phyloP scores from a whole-genome alignment of 2,329 filamentous ascomycete genomes.

The Metarhizium humberi region DNA sequence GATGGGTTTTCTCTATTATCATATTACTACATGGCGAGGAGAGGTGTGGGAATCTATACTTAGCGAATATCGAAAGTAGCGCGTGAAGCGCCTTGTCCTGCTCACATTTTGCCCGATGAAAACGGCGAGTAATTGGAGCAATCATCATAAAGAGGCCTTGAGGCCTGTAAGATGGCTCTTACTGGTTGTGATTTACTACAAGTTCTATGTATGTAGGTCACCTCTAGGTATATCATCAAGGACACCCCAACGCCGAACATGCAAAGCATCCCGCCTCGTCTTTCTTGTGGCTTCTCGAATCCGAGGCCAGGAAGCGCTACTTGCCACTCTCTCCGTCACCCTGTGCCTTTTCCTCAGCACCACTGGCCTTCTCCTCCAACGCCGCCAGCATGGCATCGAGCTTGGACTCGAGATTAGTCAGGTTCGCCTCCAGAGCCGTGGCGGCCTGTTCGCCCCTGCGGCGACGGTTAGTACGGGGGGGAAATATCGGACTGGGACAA shows the following conservation, averaged over 20 bases:
- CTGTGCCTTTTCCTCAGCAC: background rate
- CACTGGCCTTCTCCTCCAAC: conserved; percentile 24
- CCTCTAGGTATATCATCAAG: too few species aligned
- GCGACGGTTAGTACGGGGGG: background rate
- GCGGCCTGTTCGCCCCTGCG: conserved; percentile 46
- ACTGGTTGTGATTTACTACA: too few species aligned
- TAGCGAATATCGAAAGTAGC: conserved; percentile 2
- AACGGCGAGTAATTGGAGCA: background rate
- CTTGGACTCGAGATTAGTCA: conserved; percentile 42
- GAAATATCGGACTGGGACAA: too few species aligned
- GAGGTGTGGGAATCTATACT: background rate
- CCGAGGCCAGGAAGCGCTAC: background rate
- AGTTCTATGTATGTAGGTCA: too few species aligned
- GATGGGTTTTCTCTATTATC: background rate
- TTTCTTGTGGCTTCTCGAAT: background rate
- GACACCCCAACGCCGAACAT: too few species aligned
- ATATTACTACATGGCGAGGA: background rate
- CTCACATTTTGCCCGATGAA: background rate
- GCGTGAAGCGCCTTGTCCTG: background rate
- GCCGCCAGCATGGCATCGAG: conserved; percentile 45
- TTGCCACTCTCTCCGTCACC: background rate
- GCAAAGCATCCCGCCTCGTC: too few species aligned
- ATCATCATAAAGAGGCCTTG: too few species aligned
- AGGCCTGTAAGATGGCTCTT: too few species aligned
- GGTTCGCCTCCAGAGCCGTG: conserved; percentile 40